phyloP scores from a whole-genome alignment of 75 land plant species.

The Selaginella tamariscina region DNA sequence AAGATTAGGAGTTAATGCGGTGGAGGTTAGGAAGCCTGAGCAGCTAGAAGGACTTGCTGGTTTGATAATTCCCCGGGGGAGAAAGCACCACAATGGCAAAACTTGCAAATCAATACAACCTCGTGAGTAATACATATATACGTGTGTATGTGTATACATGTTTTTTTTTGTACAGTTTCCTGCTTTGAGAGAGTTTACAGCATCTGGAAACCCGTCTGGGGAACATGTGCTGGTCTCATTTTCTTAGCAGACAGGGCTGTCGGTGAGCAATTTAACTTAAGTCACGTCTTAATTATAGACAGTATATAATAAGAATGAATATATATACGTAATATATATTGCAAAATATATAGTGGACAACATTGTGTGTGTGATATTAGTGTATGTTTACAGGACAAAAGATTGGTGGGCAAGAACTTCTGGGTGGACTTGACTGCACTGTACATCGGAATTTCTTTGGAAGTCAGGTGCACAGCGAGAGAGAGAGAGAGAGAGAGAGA shows the following conservation, averaged over 20 bases:
- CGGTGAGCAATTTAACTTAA: too few relatives aligned
- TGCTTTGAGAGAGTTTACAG: neutral
- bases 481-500: too few relatives aligned
- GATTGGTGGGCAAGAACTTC: conserved; percentile 4
- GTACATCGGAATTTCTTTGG: conserved; percentile 10
- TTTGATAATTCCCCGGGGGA: conserved; percentile 5
- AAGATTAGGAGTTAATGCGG: neutral
- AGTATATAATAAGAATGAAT: too few relatives aligned
- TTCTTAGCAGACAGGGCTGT: conserved; percentile 43
- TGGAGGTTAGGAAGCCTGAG: conserved; percentile 1
- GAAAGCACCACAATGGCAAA: conserved; percentile 14
- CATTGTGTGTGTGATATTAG: neutral
- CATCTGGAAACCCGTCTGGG: conserved; percentile 6
- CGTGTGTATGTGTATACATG: too few relatives aligned
- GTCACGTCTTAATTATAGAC: too few relatives aligned
- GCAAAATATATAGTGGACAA: too few relatives aligned
- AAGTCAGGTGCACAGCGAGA: neutral
- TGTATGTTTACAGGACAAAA: neutral
- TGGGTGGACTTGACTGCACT: conserved; percentile 6
- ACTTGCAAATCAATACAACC: conserved; percentile 2
- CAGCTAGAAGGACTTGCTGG: conserved; percentile 10
- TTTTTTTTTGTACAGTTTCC: conserved; percentile 5
- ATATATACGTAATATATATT: too few relatives aligned
- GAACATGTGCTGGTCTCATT: conserved; percentile 59
- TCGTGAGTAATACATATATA: conserved; percentile 5